These are phyloP conservation scores for Coriaria nepalensis DNA, from an alignment of 306 rosid genomes.

Conservation along the genomic window DNA sequence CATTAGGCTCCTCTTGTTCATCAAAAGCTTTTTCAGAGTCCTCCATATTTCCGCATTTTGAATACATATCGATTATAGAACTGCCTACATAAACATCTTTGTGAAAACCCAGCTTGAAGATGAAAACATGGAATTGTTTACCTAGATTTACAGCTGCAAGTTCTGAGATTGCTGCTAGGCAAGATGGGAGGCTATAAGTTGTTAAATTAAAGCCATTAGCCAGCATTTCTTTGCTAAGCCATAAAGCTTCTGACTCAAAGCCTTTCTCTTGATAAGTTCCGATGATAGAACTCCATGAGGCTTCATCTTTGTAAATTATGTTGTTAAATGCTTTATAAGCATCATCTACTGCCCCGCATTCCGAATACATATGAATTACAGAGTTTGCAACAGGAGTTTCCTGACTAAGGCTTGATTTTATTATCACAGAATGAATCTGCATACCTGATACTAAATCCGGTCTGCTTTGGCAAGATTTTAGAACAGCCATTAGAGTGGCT, in stretches of 20 bases:
- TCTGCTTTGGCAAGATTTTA: slow-evolving; percentile 29
- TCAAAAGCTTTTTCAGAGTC: slow-evolving; percentile 27
- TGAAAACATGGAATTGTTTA: slow-evolving; percentile 24
- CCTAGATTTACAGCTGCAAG: slow-evolving; percentile 25
- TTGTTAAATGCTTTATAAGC: slow-evolving; percentile 28
- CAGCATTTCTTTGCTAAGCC: slow-evolving; percentile 34
- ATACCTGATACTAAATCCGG: slow-evolving; percentile 28
- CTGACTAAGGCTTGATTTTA: slow-evolving; percentile 21
- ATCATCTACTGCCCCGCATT: slow-evolving; percentile 22
- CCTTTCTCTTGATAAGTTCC: slow-evolving; percentile 35
- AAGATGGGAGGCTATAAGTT: slow-evolving; percentile 38
- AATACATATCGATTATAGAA: slow-evolving; percentile 38
- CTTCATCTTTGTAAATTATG: slow-evolving; percentile 27
- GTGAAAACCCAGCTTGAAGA: slow-evolving; percentile 29
- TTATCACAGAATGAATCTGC: slow-evolving; percentile 30
- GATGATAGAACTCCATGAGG: slow-evolving; percentile 40
- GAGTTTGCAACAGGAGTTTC: slow-evolving; percentile 36
- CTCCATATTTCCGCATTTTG: slow-evolving; percentile 35
- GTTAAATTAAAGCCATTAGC: slow-evolving; percentile 29
- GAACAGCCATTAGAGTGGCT: slow-evolving; percentile 28
- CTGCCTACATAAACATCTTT: slow-evolving; percentile 34
- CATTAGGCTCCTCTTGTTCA: slow-evolving; percentile 23
- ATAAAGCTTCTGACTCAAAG: slow-evolving; percentile 29
- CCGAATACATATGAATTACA: slow-evolving; percentile 37
- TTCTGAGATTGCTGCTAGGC: slow-evolving; percentile 33